Evolutionary conservation across 805 yeast species (phyloP).

Genomic region (Metschnikowia lunata): DNA sequence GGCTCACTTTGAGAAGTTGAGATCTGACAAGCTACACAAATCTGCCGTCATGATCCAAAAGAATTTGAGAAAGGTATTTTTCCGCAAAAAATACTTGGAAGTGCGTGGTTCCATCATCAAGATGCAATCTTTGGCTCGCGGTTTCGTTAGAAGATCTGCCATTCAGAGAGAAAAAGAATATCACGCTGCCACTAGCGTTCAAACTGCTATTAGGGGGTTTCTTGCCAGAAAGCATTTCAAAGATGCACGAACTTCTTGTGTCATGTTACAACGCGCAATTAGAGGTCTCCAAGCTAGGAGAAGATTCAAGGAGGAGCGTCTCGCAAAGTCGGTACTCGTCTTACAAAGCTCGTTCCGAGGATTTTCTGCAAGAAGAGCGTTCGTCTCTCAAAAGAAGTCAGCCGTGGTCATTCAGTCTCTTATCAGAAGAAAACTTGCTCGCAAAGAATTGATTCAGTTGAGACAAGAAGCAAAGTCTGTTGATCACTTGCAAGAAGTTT

Average conservation of each 20-base stretch:
- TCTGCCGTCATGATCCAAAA: slow-evolving; percentile 87
- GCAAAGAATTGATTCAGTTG: slow-evolving; percentile 54
- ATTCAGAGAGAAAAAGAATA: slow-evolving; percentile 52
- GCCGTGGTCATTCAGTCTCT: slow-evolving; percentile 73
- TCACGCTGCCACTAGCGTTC: slow-evolving; percentile 65
- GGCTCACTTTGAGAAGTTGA: slow-evolving; percentile 81
- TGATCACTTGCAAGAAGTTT: slow-evolving; percentile 83
- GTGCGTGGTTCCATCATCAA: slow-evolving; percentile 49
- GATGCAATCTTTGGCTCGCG: slow-evolving; percentile 63
- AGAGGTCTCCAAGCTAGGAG: slow-evolving; percentile 55
- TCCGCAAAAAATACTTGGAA: slow-evolving; percentile 57
- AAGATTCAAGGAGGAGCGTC: slow-evolving; percentile 45
- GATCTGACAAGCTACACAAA: slow-evolving; percentile 70
- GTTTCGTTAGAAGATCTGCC: slow-evolving; percentile 52
- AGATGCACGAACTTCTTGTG: slow-evolving; percentile 33
- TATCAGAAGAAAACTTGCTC: slow-evolving; percentile 73
- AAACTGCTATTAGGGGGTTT: slow-evolving; percentile 58
- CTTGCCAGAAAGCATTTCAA: slow-evolving; percentile 40
- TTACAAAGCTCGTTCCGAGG: slow-evolving; percentile 79
- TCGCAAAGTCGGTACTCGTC: slow-evolving; percentile 58
- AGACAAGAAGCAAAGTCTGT: slow-evolving; percentile 91
- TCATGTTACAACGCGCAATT: slow-evolving; percentile 43
- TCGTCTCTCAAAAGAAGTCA: slow-evolving; percentile 44
- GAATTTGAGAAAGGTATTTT: slow-evolving; percentile 61
- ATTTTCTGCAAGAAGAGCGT: slow-evolving; percentile 52